These are phyloP conservation scores for Abortiporus biennis DNA, from an alignment of 1,284 basidiomycete genomes.

Conservation along the genomic window DNA sequence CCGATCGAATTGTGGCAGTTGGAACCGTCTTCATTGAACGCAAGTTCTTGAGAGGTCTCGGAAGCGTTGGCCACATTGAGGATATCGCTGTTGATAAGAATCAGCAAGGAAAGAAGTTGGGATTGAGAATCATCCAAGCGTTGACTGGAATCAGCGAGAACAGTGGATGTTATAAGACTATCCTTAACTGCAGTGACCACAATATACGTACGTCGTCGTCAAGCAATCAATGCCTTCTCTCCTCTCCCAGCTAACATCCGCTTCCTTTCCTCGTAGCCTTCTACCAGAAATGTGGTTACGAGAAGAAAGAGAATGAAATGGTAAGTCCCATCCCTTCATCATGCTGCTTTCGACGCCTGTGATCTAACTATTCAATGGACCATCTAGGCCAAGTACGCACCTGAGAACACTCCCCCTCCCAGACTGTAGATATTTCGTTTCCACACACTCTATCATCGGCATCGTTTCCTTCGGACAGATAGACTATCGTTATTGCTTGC, in stretches of 20 bases:
- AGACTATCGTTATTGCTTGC: too few species aligned
- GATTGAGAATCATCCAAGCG: constrained; percentile 81
- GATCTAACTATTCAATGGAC: background rate
- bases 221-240: background rate
- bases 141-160: constrained; percentile 76
- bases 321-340: constrained; percentile 37
- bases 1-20: constrained; percentile 80
- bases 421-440: constrained; percentile 20
- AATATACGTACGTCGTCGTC: constrained; percentile 76
- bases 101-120: constrained; percentile 88
- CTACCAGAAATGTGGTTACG: constrained; percentile 93
- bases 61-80: constrained; percentile 91
- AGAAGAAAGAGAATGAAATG: constrained; percentile 90
- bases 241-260: constrained; percentile 1
- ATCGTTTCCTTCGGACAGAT: too few species aligned
- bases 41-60: constrained; percentile 85
- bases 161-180: constrained; percentile 90
- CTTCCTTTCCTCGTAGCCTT: constrained; percentile 60
- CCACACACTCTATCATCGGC: too few species aligned
- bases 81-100: constrained; percentile 91
- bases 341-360: background rate
- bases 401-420: constrained; percentile 33
- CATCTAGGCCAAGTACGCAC: constrained; percentile 49
- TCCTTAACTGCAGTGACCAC: constrained; percentile 88
- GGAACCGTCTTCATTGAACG: constrained; percentile 86